Percentiles rank a stretch among this genome's conserved stretches.
phyloP scores from a whole-genome alignment of 1,139 yeast species.

The Saccharomyces pastorianus region DNA sequence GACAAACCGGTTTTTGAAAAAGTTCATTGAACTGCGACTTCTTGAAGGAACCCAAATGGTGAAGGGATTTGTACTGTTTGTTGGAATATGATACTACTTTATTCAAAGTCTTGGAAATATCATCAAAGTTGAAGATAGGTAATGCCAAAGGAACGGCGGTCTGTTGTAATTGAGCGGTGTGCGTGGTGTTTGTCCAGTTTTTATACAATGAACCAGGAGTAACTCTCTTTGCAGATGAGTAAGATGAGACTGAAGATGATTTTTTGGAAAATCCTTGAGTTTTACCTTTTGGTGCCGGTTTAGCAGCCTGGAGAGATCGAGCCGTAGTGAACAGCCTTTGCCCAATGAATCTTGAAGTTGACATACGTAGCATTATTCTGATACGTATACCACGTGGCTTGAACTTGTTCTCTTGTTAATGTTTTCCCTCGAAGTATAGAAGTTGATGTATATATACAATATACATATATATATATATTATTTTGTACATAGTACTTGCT shows the following conservation, averaged over 20 bases:
- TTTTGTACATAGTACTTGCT: background rate
- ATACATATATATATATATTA: background rate
- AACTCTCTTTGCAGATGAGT: slow-evolving; percentile 22
- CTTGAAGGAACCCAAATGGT: slow-evolving; percentile 47
- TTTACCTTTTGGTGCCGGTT: slow-evolving; percentile 21
- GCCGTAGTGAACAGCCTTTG: background rate
- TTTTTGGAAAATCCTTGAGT: slow-evolving; percentile 28
- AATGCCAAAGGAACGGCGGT: slow-evolving; percentile 21
- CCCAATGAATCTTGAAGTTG: background rate
- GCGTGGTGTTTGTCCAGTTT: slow-evolving; percentile 27
- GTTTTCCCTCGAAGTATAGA: background rate
- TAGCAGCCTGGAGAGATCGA: slow-evolving; percentile 7
- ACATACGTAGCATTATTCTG: background rate
- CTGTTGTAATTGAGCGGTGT: slow-evolving; percentile 21
- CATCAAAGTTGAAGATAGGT: slow-evolving; percentile 18
- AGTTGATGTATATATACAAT: background rate
- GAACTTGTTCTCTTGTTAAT: background rate
- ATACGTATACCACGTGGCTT: background rate
- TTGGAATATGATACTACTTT: slow-evolving; percentile 20
- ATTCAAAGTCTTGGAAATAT: slow-evolving; percentile 13
- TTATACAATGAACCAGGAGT: slow-evolving; percentile 24
- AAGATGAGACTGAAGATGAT: slow-evolving; percentile 14
- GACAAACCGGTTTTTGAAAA: slow-evolving; percentile 48
- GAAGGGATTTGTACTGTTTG: slow-evolving; percentile 22
- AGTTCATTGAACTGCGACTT: slow-evolving; percentile 59